Evolutionary conservation across 164 flowering plant species (phyloP).

Genomic region (Magnolia sinica): DNA sequence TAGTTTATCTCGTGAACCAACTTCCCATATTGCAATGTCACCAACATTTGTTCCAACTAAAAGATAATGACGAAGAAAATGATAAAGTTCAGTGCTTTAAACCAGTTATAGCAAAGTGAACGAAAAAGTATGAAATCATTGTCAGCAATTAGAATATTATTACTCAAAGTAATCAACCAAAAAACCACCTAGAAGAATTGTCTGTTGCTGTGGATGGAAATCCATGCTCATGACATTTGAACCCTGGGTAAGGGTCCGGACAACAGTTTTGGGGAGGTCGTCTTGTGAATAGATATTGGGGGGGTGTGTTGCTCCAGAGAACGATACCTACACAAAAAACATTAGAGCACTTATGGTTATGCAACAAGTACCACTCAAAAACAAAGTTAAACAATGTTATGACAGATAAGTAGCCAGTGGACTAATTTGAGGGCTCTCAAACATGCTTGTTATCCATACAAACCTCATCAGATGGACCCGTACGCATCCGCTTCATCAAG

Average conservation of each 20-base stretch:
- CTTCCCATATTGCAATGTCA: conserved; percentile 68
- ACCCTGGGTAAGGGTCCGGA: conserved; percentile 55
- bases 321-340: conserved; percentile 39
- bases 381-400: not conserved
- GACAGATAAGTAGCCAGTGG: not conserved
- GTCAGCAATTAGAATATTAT: not conserved
- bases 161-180: not conserved
- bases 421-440: not conserved
- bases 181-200: conserved; percentile 57
- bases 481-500: conserved; percentile 64
- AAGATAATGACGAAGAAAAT: not conserved
- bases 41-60: conserved; percentile 58
- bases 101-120: not conserved
- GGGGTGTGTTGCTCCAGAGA: conserved; percentile 55
- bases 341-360: not conserved
- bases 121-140: not conserved
- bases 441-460: not conserved
- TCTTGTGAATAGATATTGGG: conserved; percentile 59
- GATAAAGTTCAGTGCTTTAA: not conserved
- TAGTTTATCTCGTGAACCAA: conserved; percentile 43
- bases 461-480: conserved; percentile 72
- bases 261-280: conserved; percentile 70
- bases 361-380: not conserved
- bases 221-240: conserved; percentile 81
- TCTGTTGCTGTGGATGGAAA: conserved; percentile 78